Evolutionary conservation across 2,329 filamentous ascomycete genomes (phyloP), one percentile per base, ranked within the genome.

Genomic region (Cercospora citrullina): DNA sequence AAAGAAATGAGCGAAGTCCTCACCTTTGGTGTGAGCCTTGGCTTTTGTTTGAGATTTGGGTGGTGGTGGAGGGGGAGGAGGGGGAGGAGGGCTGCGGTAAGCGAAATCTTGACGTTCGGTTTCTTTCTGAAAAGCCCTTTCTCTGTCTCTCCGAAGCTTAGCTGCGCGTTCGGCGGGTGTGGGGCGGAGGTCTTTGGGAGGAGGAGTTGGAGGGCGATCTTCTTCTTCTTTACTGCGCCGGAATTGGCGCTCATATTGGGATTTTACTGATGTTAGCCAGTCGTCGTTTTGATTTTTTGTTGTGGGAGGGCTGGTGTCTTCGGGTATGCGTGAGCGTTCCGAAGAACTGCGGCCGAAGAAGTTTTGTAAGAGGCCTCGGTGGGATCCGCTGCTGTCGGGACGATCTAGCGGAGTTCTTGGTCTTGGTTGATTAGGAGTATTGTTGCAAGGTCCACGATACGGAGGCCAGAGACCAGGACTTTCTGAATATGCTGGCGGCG

Each of bases 1-100:
- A 23, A 70, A 28, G n/a, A 64, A 63, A 60, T 62, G 59, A 30
- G 66, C 69, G 39, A 69, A 45, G 28, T 68, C 60, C 65, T 72
- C 68, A 65, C 68, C 70, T 63, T 60, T 42, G 1, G 63, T 67
- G 12, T 36, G 6, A 1, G 33, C 36, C 4, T 30, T 33, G 12
- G 8, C 5, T 23, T 48, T 62, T 30, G 26, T 48, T 28, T 61
- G 62, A 58, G 26, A 23, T 18, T 45, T 39, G 2, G 31, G 23
- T 5, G 12, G 55, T 53, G 42, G 36, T 26, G 60, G 39, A 5
- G 51, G 60, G n/a, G n/a, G n/a, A 64, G 28, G 63, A 12, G 59
- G 64, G 62, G 28, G 63, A 12, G 59, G 64, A 36, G 5, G 39
- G 36, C 18, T n/a, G 23, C 26, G 45, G 48, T 14, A 26, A 51